phyloP scores from a whole-genome alignment of 495 filamentous ascomycete genomes.

The Delitschia confertaspora region DNA sequence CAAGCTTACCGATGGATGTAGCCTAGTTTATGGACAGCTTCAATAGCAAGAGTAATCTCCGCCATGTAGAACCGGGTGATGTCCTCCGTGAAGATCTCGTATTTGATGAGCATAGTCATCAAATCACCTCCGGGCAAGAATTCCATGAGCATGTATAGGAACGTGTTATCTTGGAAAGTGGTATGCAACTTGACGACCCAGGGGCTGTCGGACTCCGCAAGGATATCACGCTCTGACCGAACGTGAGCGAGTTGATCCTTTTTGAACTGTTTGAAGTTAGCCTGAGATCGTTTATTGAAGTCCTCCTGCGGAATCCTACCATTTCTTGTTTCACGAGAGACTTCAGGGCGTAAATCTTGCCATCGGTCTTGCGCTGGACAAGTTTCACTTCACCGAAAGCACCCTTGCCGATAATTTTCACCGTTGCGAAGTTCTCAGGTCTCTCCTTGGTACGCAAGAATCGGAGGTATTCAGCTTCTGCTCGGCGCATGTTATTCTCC shows the following conservation, averaged over 20 bases:
- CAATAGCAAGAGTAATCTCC: conserved; percentile 92
- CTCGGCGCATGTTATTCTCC: conserved; percentile 65
- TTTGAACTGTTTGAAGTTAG: conserved; percentile 54
- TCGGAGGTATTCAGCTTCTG: conserved; percentile 84
- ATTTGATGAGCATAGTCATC: conserved; percentile 99
- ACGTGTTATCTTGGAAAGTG: conserved; percentile 91
- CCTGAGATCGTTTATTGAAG: background rate
- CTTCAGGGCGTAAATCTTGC: conserved; percentile 97
- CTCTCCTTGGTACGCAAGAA: conserved; percentile 88
- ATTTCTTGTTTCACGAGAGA: conserved; percentile 97
- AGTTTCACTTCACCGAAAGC: conserved; percentile 97
- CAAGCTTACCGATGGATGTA: conserved; percentile 88
- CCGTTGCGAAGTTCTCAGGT: conserved; percentile 84
- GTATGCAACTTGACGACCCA: conserved; percentile 98
- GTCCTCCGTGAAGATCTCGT: conserved; percentile 98
- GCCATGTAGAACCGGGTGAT: conserved; percentile 99
- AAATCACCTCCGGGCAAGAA: conserved; percentile 96
- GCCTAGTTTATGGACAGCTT: conserved; percentile 93
- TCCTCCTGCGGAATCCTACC: conserved; percentile 33
- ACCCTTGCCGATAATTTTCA: conserved; percentile 98
- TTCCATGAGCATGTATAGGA: conserved; percentile 98
- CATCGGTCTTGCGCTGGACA: conserved; percentile 91
- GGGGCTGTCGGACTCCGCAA: conserved; percentile 95
- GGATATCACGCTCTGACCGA: conserved; percentile 91
- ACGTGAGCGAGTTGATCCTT: conserved; percentile 99